Evolutionary conservation across 768 basidiomycete genomes (phyloP), one percentile per base, ranked within the genome.

Genomic region (Rhizopogon roseolus): DNA sequence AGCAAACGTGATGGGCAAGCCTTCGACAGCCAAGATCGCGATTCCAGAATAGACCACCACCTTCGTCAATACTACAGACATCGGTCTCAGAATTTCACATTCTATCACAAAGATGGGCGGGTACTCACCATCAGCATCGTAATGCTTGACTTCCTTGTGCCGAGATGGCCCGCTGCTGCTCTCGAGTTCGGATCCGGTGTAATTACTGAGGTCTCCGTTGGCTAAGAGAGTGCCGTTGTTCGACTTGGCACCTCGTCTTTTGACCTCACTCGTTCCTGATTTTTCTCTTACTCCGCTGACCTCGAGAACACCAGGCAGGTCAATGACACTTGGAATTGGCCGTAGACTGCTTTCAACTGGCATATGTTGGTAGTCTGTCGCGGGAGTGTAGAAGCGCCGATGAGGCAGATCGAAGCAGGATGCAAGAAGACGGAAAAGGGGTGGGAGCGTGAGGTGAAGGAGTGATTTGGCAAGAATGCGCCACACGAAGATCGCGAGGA

Each of bases 31-130:
- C 10, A 94, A 64, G 11, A 88, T 68, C 0, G 81, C 92, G 55
- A 98, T 96, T 0, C 95, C 94, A 49, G 81, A 78, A 65, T 98
- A 96, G 5, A 95, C 93, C 41, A 92, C 82, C 11, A 94, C 84
- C 73, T 94, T 95, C 27, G 93, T 94, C 57, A 94, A 69, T 7
- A 94, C 92, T 93, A 56, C 25, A 49, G 8, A 25, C 29, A 32
- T 56, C 29, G 64, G 52, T 40, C 6, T 22, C 7, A 19, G n/a
- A 45, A 29, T 28, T n/a, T n/a, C 19, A 11, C 32, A 40, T 37
- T 36, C 57, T 42, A 59, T 36, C 10, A 25, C 29, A 39, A 34
- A 14, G 34, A 46, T 41, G 27, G 52, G 57, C 32, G 32, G 52
- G 37, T n/a, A 73, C 82, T 57, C 53, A 90, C 91, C 91, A 69